A percentile compares a stretch with the other conserved stretches of the same genome.
phyloP scores from a whole-genome alignment of 148 eudicot species.

The Rhododendron simsii region DNA sequence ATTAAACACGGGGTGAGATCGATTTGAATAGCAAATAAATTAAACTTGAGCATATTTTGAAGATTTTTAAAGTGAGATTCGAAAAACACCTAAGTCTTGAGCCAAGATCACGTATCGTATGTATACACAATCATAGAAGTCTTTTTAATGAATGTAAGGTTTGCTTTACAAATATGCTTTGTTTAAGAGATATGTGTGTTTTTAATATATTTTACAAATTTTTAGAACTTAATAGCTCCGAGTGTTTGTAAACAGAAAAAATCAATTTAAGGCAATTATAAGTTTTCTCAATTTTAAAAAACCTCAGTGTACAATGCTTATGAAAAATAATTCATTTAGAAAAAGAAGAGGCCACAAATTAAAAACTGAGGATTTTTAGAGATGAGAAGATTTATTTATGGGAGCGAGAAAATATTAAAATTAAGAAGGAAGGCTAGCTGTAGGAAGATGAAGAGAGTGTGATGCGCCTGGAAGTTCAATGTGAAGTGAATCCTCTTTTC shows the following conservation, averaged over 20 bases:
- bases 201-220: no score
- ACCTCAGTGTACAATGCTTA: not conserved
- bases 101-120: no score
- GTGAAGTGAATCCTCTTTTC: no score
- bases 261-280: no score
- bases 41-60: not conserved
- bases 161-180: not conserved
- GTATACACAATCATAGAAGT: not conserved
- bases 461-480: no score
- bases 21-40: not conserved
- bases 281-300: no score
- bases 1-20: not conserved
- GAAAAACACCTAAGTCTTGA: not conserved
- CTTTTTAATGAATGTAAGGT: not conserved
- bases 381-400: not conserved
- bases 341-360: not conserved
- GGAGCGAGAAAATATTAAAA: not conserved
- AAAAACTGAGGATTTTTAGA: not conserved
- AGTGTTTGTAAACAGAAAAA: no score
- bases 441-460: no score
- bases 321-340: no score
- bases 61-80: not conserved
- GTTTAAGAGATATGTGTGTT: no score
- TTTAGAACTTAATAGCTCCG: no score
- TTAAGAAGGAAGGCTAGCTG: no score